A percentile compares a stretch with the other conserved stretches of the same genome.
Conservation (phyloP, 768 basidiomycete species). For the Gelatoporia subvermispora region DNA sequence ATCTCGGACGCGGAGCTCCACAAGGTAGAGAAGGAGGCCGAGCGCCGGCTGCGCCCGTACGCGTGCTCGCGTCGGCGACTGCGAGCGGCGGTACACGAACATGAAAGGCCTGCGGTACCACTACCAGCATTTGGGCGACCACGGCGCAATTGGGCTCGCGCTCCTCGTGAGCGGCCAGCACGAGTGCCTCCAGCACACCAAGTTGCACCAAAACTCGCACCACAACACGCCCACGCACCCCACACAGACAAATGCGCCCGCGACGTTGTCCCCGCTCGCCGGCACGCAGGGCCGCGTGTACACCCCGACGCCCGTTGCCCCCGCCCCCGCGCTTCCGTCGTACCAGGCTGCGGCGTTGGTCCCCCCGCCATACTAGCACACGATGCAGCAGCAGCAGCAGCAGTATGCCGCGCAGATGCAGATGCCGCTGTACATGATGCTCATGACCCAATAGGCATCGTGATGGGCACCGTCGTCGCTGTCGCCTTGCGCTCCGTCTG, state of each 20-base stretch:
- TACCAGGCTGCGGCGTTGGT: neutral
- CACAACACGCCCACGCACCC: slow-evolving; percentile 18
- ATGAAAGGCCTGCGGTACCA: slow-evolving; percentile 96
- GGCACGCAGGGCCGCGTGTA: too few relatives aligned
- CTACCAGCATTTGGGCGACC: slow-evolving; percentile 94
- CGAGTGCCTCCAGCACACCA: slow-evolving; percentile 38
- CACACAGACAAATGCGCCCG: slow-evolving; percentile 2
- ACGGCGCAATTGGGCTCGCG: slow-evolving; percentile 84
- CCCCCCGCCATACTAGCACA: neutral
- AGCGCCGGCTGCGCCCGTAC: slow-evolving; percentile 76
- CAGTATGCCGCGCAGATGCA: too few relatives aligned
- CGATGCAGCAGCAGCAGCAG: too few relatives aligned
- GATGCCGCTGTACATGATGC: too few relatives aligned
- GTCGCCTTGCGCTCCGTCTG: neutral
- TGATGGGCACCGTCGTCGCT: neutral
- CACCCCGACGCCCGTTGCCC: slow-evolving; percentile 5
- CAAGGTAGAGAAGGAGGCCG: slow-evolving; percentile 80
- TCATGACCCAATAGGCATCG: too few relatives aligned
- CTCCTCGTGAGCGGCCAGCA: slow-evolving; percentile 76
- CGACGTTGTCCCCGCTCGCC: slow-evolving; percentile 12
- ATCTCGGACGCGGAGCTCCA: slow-evolving; percentile 54
- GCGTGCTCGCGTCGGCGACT: slow-evolving; percentile 87
- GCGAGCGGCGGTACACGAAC: slow-evolving; percentile 90
- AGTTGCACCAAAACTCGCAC: slow-evolving; percentile 14
- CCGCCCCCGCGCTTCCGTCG: slow-evolving; percentile 4